Evolutionary conservation across 176 grass and related monocot genomes (phyloP).

Genomic region (Oryza longistaminata): DNA sequence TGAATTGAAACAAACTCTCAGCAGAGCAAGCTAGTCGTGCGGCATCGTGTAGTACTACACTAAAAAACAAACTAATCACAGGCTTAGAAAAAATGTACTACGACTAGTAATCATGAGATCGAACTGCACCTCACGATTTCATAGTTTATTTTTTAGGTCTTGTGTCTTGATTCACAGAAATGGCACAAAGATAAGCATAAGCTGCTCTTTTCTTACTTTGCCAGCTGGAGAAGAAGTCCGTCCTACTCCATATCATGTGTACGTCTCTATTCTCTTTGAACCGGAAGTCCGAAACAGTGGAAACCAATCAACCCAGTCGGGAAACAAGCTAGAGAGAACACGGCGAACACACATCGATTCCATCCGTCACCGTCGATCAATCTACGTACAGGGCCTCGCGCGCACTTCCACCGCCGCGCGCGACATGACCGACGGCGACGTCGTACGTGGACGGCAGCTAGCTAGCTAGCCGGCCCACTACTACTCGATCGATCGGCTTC

Average conservation of each 20-base stretch:
- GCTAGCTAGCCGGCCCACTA: too few relatives aligned
- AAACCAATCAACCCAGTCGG: not conserved
- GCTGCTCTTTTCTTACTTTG: too few relatives aligned
- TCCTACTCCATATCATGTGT: not conserved
- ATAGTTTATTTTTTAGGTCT: not conserved
- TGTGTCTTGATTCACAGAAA: not conserved
- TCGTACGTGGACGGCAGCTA: constrained; percentile 3
- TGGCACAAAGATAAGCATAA: not conserved
- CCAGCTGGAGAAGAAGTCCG: not conserved
- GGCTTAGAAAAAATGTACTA: too few relatives aligned
- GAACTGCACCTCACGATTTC: not conserved
- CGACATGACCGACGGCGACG: constrained; percentile 23
- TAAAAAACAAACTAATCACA: too few relatives aligned
- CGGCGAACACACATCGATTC: constrained; percentile 6
- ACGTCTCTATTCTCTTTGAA: not conserved
- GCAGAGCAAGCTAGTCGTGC: not conserved
- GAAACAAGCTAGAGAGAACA: not conserved
- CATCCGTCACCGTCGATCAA: not conserved
- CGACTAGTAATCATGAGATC: not conserved
- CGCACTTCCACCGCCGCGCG: not conserved
- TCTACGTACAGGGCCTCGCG: too few relatives aligned
- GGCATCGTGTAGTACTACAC: too few relatives aligned
- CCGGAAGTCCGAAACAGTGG: not conserved
- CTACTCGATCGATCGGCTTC: constrained; percentile 28
- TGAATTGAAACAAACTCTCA: not conserved